These are phyloP conservation scores for Aspergillus panamensis DNA, from an alignment of 495 filamentous ascomycete species.

Conservation along the genomic window DNA sequence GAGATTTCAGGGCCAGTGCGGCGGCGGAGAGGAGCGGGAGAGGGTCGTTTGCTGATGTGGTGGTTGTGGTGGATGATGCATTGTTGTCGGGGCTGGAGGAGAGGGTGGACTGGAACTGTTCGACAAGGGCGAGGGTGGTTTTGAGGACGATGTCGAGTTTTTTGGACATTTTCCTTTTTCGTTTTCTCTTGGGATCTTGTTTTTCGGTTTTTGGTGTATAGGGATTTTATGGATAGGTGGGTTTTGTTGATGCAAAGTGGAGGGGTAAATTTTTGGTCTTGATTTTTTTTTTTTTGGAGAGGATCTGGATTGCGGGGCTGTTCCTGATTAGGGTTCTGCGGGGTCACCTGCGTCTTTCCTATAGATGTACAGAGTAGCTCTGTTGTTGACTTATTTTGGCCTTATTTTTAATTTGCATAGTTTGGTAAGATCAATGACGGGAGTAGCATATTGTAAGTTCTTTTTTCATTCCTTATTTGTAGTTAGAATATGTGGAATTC, in stretches of 20 bases:
- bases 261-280: conserved; percentile 27
- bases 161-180: conserved; percentile 34
- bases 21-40: conserved; percentile 63
- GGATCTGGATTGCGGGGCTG: conserved; percentile 31
- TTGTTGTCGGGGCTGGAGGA: conserved; percentile 3
- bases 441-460: no score
- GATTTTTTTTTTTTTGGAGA: conserved; percentile 17
- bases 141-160: conserved; percentile 31
- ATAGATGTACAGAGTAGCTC: neutral
- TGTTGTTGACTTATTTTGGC: neutral
- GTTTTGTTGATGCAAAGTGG: conserved; percentile 7
- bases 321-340: conserved; percentile 36
- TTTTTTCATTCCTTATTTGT: no score
- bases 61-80: conserved; percentile 7
- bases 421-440: no score
- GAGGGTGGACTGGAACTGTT: conserved; percentile 35
- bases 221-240: neutral
- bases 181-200: conserved; percentile 27
- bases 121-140: conserved; percentile 33
- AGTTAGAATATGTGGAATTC: no score
- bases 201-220: conserved; percentile 16
- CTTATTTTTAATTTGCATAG: neutral
- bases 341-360: conserved; percentile 25
- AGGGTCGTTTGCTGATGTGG: conserved; percentile 43
- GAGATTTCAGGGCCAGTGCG: conserved; percentile 66